phyloP scores from a whole-genome alignment of 306 rosid genomes.

The Quercus engelmannii region DNA sequence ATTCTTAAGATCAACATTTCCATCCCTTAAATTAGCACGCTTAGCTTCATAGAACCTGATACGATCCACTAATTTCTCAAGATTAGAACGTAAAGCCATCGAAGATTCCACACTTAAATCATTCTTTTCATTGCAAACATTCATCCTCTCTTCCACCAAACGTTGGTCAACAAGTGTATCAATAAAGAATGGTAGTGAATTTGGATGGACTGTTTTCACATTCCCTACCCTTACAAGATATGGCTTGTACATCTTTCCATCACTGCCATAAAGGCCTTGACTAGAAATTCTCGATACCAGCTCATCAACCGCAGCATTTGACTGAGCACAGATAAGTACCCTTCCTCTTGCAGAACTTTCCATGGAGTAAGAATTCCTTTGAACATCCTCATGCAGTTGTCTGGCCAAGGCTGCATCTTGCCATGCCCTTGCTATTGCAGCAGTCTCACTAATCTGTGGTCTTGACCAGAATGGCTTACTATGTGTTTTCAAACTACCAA shows the following conservation, averaged over 20 bases:
- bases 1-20: conserved; percentile 41
- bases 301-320: conserved; percentile 98
- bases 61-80: conserved; percentile 74
- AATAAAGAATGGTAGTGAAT: conserved; percentile 84
- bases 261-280: conserved; percentile 69
- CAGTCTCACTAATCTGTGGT: conserved; percentile 52
- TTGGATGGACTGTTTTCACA: conserved; percentile 78
- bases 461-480: conserved; percentile 30
- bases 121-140: conserved; percentile 45
- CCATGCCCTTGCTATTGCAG: conserved; percentile 91
- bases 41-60: conserved; percentile 79
- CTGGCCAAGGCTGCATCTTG: conserved; percentile 96
- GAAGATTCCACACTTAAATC: conserved; percentile 52
- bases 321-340: conserved; percentile 96
- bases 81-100: conserved; percentile 54
- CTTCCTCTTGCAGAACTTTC: conserved; percentile 60
- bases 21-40: conserved; percentile 72
- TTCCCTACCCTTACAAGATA: conserved; percentile 98
- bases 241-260: conserved; percentile 83
- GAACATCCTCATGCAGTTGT: conserved; percentile 57
- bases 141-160: conserved; percentile 70
- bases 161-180: conserved; percentile 93
- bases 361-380: conserved; percentile 38
- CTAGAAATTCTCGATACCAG: conserved; percentile 86
- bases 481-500: conserved; percentile 38